These are phyloP conservation scores for Cenchrus americanus DNA, from an alignment of 176 grass and related monocot species.

Conservation along the genomic window DNA sequence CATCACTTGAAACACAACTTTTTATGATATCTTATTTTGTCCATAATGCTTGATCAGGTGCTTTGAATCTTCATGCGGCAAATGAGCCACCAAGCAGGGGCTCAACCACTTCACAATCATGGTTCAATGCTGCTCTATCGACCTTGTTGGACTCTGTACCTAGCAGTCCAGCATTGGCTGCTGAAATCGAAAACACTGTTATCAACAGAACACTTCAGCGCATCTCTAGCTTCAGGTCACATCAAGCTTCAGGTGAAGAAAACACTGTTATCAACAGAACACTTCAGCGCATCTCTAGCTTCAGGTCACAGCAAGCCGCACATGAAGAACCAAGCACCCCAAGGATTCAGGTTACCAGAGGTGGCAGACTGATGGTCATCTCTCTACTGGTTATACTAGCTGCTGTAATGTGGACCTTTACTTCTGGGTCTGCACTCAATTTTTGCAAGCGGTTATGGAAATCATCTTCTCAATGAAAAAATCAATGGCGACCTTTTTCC, in stretches of 20 bases:
- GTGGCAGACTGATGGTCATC: slow-evolving; percentile 55
- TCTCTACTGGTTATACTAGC: slow-evolving; percentile 68
- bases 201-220: slow-evolving; percentile 72
- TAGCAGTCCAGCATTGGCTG: slow-evolving; percentile 79
- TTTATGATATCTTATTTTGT: slow-evolving; percentile 29
- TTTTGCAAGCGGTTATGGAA: slow-evolving; percentile 64
- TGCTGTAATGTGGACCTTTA: slow-evolving; percentile 73
- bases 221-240: slow-evolving; percentile 81
- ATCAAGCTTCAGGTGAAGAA: slow-evolving; percentile 50
- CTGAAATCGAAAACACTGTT: slow-evolving; percentile 71
- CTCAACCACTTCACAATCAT: slow-evolving; percentile 54
- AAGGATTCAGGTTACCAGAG: slow-evolving; percentile 44
- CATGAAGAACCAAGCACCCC: slow-evolving; percentile 38
- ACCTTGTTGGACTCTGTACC: slow-evolving; percentile 76
- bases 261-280: slow-evolving; percentile 66
- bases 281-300: slow-evolving; percentile 78
- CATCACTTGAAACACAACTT: not conserved
- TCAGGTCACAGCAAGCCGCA: slow-evolving; percentile 56
- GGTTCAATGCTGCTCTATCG: slow-evolving; percentile 64
- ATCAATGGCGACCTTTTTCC: not conserved
- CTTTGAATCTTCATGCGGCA: slow-evolving; percentile 35
- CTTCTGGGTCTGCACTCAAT: slow-evolving; percentile 53
- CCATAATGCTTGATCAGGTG: slow-evolving; percentile 45
- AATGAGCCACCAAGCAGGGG: slow-evolving; percentile 39
- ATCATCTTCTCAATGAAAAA: slow-evolving; percentile 31